Base-by-base conservation (phyloP, 805 yeast genomes). In the Pichia thaimueangensis region DNA sequence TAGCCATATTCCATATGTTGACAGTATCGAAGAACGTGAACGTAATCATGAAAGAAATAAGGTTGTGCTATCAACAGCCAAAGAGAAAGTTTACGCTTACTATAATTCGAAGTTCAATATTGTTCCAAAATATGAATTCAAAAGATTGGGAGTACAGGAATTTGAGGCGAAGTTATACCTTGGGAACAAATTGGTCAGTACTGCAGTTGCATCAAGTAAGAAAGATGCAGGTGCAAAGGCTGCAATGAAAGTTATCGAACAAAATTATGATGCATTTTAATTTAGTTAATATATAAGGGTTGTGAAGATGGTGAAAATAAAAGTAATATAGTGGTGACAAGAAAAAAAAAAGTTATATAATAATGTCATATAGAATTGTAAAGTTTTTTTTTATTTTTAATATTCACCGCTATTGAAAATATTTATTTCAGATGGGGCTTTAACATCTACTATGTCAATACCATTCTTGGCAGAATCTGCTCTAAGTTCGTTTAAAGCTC, bases 381-480 rank as follows among this genome's bases (percentile, higher is more conserved):
- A 22, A 20, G 28, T 10, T 4, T 19, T 32, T 32, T 32, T 10
- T 13, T 30, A 30, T 10, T 29, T n/a, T 35, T 29, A 51, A 45
- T 76, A 73, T 54, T 76, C 81, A 35, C 80, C 82, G 43, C 74
- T 64, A 56, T 76, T 76, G 59, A 71, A 74, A 39, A 76, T 76
- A 45, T 76, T 70, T 31, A 74, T 74, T 53, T 76, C 82, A 37
- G 69, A 70, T 47, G 87, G 95, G 13, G 96, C 86, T 62, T 89
- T 89, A 41, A 80, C 82, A 48, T 83, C 87, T 24, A 69, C 73
- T 45, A 71, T 58, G 46, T 72, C 78, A 13, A 35, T n/a, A 19
- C 38, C 38, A 21, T 13, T 35, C 9, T 3, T 11, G 19, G 19
- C n/a, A 7, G 38, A 24, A 32, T 54, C 47, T 27, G 13, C 48